phyloP scores from a whole-genome alignment of 2,329 filamentous ascomycete species.

The Amauroascus verrucosus region DNA sequence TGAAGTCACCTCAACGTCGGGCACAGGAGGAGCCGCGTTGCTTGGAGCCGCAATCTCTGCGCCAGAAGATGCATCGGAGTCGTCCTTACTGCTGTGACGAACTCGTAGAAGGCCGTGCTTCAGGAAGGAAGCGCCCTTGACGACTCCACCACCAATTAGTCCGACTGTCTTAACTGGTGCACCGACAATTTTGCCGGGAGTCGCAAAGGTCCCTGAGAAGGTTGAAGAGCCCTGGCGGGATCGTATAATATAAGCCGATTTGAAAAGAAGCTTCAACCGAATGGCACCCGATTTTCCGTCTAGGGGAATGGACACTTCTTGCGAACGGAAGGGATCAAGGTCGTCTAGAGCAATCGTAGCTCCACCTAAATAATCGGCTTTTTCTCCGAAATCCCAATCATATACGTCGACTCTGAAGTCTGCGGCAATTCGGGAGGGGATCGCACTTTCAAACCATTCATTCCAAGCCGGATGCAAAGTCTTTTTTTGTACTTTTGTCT shows the following conservation, averaged over 20 bases:
- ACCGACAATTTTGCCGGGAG: slow-evolving; percentile 81
- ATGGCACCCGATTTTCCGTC: slow-evolving; percentile 85
- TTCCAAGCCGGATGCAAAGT: slow-evolving; percentile 92
- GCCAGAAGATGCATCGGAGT: slow-evolving; percentile 14
- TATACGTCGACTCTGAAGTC: slow-evolving; percentile 75
- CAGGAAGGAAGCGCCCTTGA: slow-evolving; percentile 83
- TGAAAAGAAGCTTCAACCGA: slow-evolving; percentile 78
- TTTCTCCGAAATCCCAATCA: slow-evolving; percentile 95
- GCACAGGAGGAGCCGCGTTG: slow-evolving; percentile 10
- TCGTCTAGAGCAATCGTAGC: slow-evolving; percentile 64
- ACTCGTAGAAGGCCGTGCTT: slow-evolving; percentile 62
- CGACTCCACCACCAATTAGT: slow-evolving; percentile 69
- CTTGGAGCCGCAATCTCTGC: slow-evolving; percentile 5
- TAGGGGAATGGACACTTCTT: slow-evolving; percentile 63
- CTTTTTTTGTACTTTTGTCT: slow-evolving; percentile 95
- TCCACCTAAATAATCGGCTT: slow-evolving; percentile 78
- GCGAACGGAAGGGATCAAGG: slow-evolving; percentile 73
- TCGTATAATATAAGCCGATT: slow-evolving; percentile 79
- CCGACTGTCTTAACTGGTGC: slow-evolving; percentile 90
- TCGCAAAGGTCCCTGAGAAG: slow-evolving; percentile 80
- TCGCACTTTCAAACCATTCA: slow-evolving; percentile 76
- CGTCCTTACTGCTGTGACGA: slow-evolving; percentile 33
- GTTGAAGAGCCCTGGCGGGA: slow-evolving; percentile 83
- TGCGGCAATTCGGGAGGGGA: slow-evolving; percentile 75
- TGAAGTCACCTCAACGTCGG: slow-evolving; percentile 17